Base-by-base conservation (phyloP, 176 grass and related monocot genomes). In the Zoysia japonica region DNA sequence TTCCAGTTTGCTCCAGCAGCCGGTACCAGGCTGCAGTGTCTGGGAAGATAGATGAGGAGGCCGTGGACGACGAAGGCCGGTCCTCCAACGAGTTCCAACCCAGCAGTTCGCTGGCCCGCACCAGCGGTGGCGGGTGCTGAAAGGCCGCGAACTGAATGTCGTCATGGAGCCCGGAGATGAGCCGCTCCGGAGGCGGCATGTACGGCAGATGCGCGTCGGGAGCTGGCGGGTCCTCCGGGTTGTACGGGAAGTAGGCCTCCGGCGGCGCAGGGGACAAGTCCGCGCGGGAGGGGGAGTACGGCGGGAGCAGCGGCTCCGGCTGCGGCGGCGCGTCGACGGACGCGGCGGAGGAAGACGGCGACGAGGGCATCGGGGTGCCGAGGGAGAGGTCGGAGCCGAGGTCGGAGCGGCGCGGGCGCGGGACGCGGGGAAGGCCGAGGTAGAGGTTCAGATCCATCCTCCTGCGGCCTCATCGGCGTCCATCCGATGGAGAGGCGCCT, bases 391-490 rank as follows among this genome's bases (percentile, higher is more conserved):
- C 96, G 68, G 96, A 99, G 36, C 96, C 96, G 17, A 94, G 88
- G 89, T 94, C 92, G 11, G 82, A 85, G 80, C 92, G 82, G 40
- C 87, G 91, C 36, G 80, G 83, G 70, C 91, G 95, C 11, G 87
- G 92, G 19, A 83, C 83, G 67, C 71, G 89, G 59, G 91, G 92
- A 61, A 90, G 90, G 17, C 95, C 95, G 38, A 97, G 88, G 77
- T 97, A 95, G 20, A 99, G 96, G 76, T 97, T 97, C 87, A 97
- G 87, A 97, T 97, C 95, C 95, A 97, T 94, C 80, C 79, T 89
- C 74, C 87, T 87, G 59, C 78, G 28, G 82, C 86, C 69, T 87
- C 89, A 87, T 91, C 89, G 55, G 85, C 68, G 47, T 84, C 89
- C 89, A 91, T 91, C 15, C 85, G 82, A 74, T 48, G 71, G 70